Evolutionary conservation across 495 filamentous ascomycete genomes (phyloP).

Genomic region (Neurospora cerealis): DNA sequence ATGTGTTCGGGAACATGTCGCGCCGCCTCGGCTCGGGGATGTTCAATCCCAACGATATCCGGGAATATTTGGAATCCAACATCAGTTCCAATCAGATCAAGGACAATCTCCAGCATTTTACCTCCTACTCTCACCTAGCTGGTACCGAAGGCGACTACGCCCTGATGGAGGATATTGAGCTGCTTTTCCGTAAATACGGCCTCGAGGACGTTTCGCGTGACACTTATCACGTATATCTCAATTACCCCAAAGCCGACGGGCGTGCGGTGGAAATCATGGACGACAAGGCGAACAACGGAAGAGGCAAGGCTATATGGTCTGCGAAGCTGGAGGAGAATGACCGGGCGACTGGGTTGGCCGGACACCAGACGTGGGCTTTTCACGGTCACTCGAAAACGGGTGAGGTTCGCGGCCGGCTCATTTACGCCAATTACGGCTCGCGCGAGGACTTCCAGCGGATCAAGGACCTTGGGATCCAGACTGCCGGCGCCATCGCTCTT

Average conservation of each 20-base stretch:
- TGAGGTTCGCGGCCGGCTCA: constrained; percentile 80
- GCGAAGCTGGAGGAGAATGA: constrained; percentile 75
- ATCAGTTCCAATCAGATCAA: constrained; percentile 65
- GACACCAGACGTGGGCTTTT: constrained; percentile 60
- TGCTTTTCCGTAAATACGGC: constrained; percentile 54
- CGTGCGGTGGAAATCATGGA: constrained; percentile 70
- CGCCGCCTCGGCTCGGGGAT: constrained; percentile 35
- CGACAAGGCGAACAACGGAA: constrained; percentile 22
- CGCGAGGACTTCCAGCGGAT: constrained; percentile 70
- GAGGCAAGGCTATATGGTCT: constrained; percentile 60
- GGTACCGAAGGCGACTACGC: constrained; percentile 83
- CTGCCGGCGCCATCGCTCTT: constrained; percentile 73
- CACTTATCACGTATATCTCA: constrained; percentile 79
- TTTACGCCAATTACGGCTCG: constrained; percentile 91
- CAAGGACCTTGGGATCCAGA: constrained; percentile 56
- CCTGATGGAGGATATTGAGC: constrained; percentile 71
- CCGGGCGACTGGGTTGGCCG: constrained; percentile 39
- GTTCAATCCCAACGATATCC: constrained; percentile 58
- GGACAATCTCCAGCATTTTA: constrained; percentile 61
- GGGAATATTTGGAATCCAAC: constrained; percentile 10
- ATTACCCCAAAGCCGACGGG: constrained; percentile 72
- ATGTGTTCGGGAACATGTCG: constrained; percentile 59
- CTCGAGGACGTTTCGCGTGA: constrained; percentile 66
- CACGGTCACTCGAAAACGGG: constrained; percentile 85
- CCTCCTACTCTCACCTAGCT: constrained; percentile 73